A percentile compares a stretch with the other conserved stretches of the same genome.
Conservation (phyloP, 805 yeast species). For the Wickerhamomyces sydowiorum region DNA sequence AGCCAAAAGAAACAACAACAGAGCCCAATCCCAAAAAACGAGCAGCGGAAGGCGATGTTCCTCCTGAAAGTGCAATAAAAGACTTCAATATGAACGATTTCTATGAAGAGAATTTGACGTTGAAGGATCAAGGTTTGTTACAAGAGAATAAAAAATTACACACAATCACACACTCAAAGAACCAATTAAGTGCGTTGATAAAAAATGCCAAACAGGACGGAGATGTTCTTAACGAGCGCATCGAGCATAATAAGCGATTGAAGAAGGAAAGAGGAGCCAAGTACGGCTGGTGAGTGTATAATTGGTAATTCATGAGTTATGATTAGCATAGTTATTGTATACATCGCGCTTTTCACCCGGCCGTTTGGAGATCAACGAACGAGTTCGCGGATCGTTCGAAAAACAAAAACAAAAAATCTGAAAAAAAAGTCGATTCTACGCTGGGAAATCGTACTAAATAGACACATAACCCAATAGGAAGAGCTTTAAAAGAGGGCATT, state of each 20-base stretch:
- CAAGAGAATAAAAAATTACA: slow-evolving; percentile 18
- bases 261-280: slow-evolving; percentile 17
- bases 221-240: slow-evolving; percentile 18
- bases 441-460: too few relatives aligned
- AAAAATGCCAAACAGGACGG: slow-evolving; percentile 21
- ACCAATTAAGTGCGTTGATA: slow-evolving; percentile 21
- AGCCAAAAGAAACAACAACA: background rate
- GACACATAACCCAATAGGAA: too few relatives aligned
- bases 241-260: slow-evolving; percentile 16
- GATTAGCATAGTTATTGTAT: background rate
- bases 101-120: slow-evolving; percentile 16
- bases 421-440: too few relatives aligned
- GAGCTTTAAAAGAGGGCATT: too few relatives aligned
- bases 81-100: slow-evolving; percentile 18
- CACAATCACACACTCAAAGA: slow-evolving; percentile 16
- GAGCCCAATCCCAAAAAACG: background rate
- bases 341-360: background rate
- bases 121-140: slow-evolving; percentile 16
- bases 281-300: slow-evolving; percentile 17
- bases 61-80: slow-evolving; percentile 1
- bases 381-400: background rate
- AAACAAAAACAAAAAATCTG: background rate
- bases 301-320: background rate
- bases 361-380: background rate
- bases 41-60: slow-evolving; percentile 3